phyloP scores from a whole-genome alignment of 495 filamentous ascomycete species.

The Aspergillus sclerotiicarbonarius region DNA sequence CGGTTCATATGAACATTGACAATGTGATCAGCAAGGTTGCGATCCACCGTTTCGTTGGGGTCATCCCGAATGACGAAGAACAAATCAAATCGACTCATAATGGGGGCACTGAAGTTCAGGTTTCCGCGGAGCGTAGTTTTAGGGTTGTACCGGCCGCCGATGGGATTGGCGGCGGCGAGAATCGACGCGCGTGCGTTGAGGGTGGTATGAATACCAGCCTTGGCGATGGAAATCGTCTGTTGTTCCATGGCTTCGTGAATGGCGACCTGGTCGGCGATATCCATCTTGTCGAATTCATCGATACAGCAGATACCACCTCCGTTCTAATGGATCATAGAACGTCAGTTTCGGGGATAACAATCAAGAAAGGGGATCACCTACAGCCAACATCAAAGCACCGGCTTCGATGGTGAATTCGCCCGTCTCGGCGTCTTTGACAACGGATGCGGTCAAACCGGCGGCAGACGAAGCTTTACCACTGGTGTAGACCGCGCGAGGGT shows the following conservation, averaged over 20 bases:
- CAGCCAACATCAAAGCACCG: conserved; percentile 95
- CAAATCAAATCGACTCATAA: conserved; percentile 98
- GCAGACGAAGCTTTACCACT: conserved; percentile 97
- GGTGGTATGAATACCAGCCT: conserved; percentile 97
- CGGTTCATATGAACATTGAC: conserved; percentile 90
- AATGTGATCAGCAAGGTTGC: conserved; percentile 89
- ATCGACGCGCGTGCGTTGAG: conserved; percentile 94
- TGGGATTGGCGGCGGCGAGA: conserved; percentile 93
- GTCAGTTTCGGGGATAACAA: conserved; percentile 10
- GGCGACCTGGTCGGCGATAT: conserved; percentile 93
- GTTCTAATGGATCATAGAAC: conserved; percentile 26
- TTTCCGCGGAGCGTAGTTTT: conserved; percentile 91
- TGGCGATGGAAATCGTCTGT: conserved; percentile 99
- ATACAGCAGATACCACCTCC: conserved; percentile 88
- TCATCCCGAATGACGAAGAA: conserved; percentile 99
- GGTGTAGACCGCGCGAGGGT: conserved; percentile 95
- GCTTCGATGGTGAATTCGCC: conserved; percentile 99
- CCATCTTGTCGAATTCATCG: conserved; percentile 99
- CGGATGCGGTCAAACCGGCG: conserved; percentile 94
- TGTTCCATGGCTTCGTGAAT: conserved; percentile 99
- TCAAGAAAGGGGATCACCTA: conserved; percentile 40
- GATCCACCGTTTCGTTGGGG: conserved; percentile 87
- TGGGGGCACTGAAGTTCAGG: conserved; percentile 97
- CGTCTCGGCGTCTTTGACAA: conserved; percentile 97
- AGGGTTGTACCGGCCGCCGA: conserved; percentile 94